These are phyloP conservation scores for Phytophthora capsici DNA, from an alignment of 352 stramenopile genomes.

Conservation along the genomic window DNA sequence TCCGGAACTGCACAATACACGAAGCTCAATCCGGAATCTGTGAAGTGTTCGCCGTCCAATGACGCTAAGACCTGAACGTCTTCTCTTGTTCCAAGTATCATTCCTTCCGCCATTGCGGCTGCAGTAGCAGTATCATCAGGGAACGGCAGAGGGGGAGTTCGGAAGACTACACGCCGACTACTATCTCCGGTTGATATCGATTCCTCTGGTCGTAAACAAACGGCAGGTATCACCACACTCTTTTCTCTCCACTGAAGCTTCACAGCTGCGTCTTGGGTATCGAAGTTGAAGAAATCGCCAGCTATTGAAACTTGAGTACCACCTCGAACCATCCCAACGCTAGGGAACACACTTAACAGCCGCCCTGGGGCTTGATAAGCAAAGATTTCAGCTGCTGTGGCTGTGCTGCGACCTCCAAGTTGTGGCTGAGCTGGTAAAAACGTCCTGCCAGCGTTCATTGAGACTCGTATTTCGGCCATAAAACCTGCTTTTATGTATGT, in stretches of 20 bases:
- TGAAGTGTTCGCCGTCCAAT: constrained; percentile 56
- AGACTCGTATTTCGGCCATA: constrained; percentile 43
- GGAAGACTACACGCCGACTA: constrained; percentile 53
- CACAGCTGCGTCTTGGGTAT: constrained; percentile 58
- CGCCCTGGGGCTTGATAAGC: constrained; percentile 36
- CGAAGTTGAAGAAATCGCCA: constrained; percentile 63
- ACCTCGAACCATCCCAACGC: constrained; percentile 43
- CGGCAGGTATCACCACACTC: constrained; percentile 35
- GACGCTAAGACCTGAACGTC: constrained; percentile 62
- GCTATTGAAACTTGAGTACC: constrained; percentile 58
- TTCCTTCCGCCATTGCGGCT: constrained; percentile 34
- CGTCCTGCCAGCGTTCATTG: constrained; percentile 54
- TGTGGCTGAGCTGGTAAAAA: constrained; percentile 32
- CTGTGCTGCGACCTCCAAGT: constrained; percentile 11
- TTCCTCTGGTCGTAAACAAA: constrained; percentile 31
- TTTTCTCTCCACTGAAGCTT: constrained; percentile 55
- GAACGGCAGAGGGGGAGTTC: constrained; percentile 49
- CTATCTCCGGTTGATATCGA: not conserved
- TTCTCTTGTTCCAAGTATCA: constrained; percentile 39
- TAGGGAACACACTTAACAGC: constrained; percentile 48
- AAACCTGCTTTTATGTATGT: constrained; percentile 39
- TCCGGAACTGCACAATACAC: constrained; percentile 32
- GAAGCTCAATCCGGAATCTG: constrained; percentile 31
- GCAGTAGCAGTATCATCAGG: constrained; percentile 24
- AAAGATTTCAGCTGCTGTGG: constrained; percentile 30